Evolutionary conservation across 1,139 yeast genomes (phyloP).

Genomic region (Suhomyces coccinellae): DNA sequence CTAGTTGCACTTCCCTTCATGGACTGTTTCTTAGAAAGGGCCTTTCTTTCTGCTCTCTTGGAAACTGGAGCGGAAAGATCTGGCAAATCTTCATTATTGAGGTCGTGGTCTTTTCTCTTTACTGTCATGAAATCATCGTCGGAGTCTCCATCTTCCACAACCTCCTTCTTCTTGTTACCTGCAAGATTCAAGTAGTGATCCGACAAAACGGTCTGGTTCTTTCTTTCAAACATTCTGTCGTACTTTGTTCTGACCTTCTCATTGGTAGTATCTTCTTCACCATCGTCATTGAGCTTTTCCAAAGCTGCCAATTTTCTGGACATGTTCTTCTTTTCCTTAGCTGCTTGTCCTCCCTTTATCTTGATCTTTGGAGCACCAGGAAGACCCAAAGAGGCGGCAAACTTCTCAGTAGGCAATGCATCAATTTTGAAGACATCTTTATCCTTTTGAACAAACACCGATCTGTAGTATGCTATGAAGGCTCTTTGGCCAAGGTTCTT

Average conservation of each 20-base stretch:
- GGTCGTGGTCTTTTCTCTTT: slow-evolving; percentile 71
- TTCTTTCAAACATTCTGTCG: slow-evolving; percentile 94
- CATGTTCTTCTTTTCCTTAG: slow-evolving; percentile 76
- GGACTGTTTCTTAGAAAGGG: slow-evolving; percentile 82
- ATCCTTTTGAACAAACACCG: slow-evolving; percentile 83
- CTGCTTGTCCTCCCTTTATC: slow-evolving; percentile 55
- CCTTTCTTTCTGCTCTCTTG: slow-evolving; percentile 84
- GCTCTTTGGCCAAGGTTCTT: slow-evolving; percentile 96
- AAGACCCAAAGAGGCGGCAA: slow-evolving; percentile 84
- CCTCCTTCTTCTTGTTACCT: slow-evolving; percentile 34
- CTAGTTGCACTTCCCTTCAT: slow-evolving; percentile 73
- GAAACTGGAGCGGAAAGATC: slow-evolving; percentile 64
- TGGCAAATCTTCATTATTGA: slow-evolving; percentile 67
- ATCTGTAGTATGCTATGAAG: slow-evolving; percentile 83
- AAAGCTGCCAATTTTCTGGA: slow-evolving; percentile 67
- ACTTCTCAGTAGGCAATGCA: slow-evolving; percentile 75
- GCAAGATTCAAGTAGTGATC: slow-evolving; percentile 82
- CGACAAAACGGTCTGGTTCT: slow-evolving; percentile 88
- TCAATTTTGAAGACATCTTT: slow-evolving; percentile 80
- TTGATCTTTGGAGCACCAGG: slow-evolving; percentile 97
- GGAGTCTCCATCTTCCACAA: slow-evolving; percentile 40
- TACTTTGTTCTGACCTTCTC: slow-evolving; percentile 75
- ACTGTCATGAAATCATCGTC: slow-evolving; percentile 78
- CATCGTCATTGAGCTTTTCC: slow-evolving; percentile 64
- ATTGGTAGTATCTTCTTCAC: slow-evolving; percentile 45